A percentile compares a stretch with the other conserved stretches of the same genome.
Evolutionary conservation across 2,329 filamentous ascomycete species (phyloP).

Genomic region (Fusarium falciforme): DNA sequence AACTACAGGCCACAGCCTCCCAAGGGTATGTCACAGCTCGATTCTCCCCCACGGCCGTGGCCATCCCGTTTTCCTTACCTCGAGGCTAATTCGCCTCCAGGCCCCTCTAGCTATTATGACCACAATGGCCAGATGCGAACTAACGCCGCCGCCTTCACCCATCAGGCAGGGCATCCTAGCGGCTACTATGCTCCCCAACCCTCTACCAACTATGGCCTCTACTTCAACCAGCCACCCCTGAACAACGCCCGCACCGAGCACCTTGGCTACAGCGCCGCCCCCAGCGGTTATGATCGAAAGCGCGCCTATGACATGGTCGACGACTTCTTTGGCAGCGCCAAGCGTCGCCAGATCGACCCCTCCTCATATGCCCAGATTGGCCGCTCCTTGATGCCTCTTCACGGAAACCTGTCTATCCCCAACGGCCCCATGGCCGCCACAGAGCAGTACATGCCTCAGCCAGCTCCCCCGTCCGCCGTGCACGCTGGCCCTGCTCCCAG

Average conservation of each 20-base stretch:
- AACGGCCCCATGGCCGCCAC: slow-evolving; percentile 58
- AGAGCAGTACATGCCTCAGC: slow-evolving; percentile 66
- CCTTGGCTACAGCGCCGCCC: slow-evolving; percentile 67
- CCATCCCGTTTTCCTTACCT: slow-evolving; percentile 43
- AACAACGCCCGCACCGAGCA: slow-evolving; percentile 68
- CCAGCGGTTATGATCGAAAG: slow-evolving; percentile 77
- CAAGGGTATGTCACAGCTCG: slow-evolving; percentile 60
- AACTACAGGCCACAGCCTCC: slow-evolving; percentile 65
- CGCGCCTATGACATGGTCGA: slow-evolving; percentile 89
- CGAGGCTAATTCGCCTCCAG: slow-evolving; percentile 60
- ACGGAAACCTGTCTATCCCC: slow-evolving; percentile 75
- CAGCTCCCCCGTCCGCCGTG: slow-evolving; percentile 57
- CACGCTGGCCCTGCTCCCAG: slow-evolving; percentile 69
- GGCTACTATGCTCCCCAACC: slow-evolving; percentile 70
- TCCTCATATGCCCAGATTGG: slow-evolving; percentile 91
- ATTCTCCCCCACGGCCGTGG: slow-evolving; percentile 23
- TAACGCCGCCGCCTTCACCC: slow-evolving; percentile 65
- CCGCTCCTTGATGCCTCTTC: slow-evolving; percentile 85
- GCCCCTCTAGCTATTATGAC: slow-evolving; percentile 71
- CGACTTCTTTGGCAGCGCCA: slow-evolving; percentile 93
- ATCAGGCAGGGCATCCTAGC: slow-evolving; percentile 63
- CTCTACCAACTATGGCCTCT: slow-evolving; percentile 75
- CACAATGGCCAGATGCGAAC: slow-evolving; percentile 73
- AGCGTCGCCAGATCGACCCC: slow-evolving; percentile 90
- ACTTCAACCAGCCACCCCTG: slow-evolving; percentile 76